Conservation (phyloP, 306 rosid genomes). For the Begonia fuchsioides region DNA sequence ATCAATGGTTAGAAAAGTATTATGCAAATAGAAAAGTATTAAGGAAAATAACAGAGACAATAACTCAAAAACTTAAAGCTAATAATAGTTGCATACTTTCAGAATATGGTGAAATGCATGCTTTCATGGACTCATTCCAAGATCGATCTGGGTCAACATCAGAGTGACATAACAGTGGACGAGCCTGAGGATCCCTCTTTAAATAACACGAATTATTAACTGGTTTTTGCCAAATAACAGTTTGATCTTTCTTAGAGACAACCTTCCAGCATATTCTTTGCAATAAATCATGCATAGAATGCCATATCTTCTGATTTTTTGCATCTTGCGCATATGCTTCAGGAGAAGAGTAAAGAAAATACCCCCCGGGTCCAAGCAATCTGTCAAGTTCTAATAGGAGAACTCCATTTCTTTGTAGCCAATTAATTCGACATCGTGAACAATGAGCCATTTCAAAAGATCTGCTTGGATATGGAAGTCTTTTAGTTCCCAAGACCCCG, state of each 20-base stretch:
- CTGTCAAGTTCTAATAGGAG: constrained; percentile 48
- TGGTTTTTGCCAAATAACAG: constrained; percentile 52
- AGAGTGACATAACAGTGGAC: constrained; percentile 25
- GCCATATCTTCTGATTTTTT: constrained; percentile 39
- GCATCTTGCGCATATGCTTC: constrained; percentile 50
- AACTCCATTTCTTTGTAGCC: constrained; percentile 50
- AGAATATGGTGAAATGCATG: constrained; percentile 38
- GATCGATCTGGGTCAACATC: constrained; percentile 30
- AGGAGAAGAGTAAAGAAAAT: constrained; percentile 50
- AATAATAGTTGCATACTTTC: constrained; percentile 21
- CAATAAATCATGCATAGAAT: constrained; percentile 28
- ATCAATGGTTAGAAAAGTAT: too few relatives aligned
- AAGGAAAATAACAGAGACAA: too few relatives aligned
- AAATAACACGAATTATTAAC: constrained; percentile 34
- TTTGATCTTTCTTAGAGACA: constrained; percentile 37
- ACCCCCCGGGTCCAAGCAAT: constrained; percentile 48
- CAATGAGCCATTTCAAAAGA: constrained; percentile 54
- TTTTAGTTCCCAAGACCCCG: constrained; percentile 52
- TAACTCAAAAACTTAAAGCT: too few relatives aligned
- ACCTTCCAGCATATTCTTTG: constrained; percentile 49
- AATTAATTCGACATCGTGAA: constrained; percentile 52
- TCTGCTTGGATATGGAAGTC: constrained; percentile 52
- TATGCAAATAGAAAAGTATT: too few relatives aligned
- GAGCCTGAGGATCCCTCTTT: constrained; percentile 30
- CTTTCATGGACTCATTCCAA: constrained; percentile 47